phyloP scores from a whole-genome alignment of 352 stramenopile species.

The Globisporangium emineosum region DNA sequence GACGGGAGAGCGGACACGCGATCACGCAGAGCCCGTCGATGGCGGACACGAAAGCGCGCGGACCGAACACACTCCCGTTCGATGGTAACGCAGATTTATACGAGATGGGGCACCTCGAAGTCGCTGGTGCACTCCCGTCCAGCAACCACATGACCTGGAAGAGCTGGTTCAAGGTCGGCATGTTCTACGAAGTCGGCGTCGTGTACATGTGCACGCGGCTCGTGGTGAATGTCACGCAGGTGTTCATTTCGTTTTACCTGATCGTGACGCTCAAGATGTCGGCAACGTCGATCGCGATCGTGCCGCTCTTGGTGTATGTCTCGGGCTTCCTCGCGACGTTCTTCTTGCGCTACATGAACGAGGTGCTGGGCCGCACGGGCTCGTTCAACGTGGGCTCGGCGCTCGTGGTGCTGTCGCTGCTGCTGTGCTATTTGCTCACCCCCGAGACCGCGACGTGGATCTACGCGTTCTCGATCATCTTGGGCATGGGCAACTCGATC shows the following conservation, averaged over 20 bases:
- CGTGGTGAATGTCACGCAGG: constrained; percentile 83
- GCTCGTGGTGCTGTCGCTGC: constrained; percentile 51
- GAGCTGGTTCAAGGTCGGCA: constrained; percentile 67
- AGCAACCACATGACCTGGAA: constrained; percentile 64
- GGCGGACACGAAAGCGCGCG: constrained; percentile 41
- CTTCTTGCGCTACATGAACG: constrained; percentile 73
- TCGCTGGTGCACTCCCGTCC: constrained; percentile 19
- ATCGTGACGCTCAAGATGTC: constrained; percentile 86
- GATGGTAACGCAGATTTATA: constrained; percentile 47
- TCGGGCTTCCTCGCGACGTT: constrained; percentile 81
- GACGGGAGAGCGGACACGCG: constrained; percentile 20
- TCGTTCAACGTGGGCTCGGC: constrained; percentile 61
- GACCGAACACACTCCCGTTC: constrained; percentile 46
- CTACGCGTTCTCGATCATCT: constrained; percentile 62
- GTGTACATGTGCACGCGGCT: constrained; percentile 88
- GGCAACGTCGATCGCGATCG: constrained; percentile 77
- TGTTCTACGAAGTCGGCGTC: constrained; percentile 86
- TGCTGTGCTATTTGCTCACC: constrained; percentile 57
- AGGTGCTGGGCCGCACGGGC: constrained; percentile 56
- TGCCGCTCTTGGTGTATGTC: constrained; percentile 81
- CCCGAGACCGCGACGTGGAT: constrained; percentile 62
- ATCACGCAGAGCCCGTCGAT: constrained; percentile 52
- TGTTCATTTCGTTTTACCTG: constrained; percentile 87
- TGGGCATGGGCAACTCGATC: constrained; percentile 84
- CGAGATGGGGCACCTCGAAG: constrained; percentile 10